Evolutionary conservation across 805 yeast species (phyloP), one percentile per base, ranked within the genome.

Genomic region (Candida awuae): DNA sequence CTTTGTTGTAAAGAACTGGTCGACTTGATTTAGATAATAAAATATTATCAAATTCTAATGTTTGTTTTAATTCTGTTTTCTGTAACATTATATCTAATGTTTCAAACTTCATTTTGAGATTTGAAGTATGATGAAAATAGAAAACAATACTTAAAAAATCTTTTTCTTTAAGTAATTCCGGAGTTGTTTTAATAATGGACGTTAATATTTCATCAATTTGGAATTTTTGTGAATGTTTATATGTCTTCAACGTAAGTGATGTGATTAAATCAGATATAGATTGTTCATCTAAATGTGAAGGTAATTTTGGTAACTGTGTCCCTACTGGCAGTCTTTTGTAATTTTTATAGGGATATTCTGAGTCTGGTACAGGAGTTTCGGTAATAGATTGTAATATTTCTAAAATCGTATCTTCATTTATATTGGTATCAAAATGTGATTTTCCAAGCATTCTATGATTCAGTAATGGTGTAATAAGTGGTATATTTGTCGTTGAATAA

Each of bases 41-140:
- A 9, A 49, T 41, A 37, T 57, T 57, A 29, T 56, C 47, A 39
- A 56, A 57, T 31, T 57, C 61, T 8, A 53, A 43, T 38, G 56
- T 60, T 29, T 48, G 47, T 8, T 26, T 21, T 12, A 55, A 32
- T 4, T 34, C 37, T 1, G 59, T 43, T 13, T 42, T 34, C 6
- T 38, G 32, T 8, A 29, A 32, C 62, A 57, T 57, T 10, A 38
- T 37, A 9, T 50, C 44, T 12, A 54, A 29, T 8, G 48, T 43
- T 23, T 50, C 33, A 19, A 42, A 46, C 5, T 45, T 48, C 8
- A 33, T 38, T 12, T n/a, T 30, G 18, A 50, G 49, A 25, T 52
- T 47, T 7, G 43, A 28, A 10, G 42, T 26, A 36, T 47, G 49
- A 39, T 55, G 58, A 29, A 46, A 45, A 42, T 46, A 34, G 21